Percentiles rank a stretch among this genome's conserved stretches.
Evolutionary conservation across 495 filamentous ascomycete species (phyloP).

Genomic region (Penicillium malachiteum): DNA sequence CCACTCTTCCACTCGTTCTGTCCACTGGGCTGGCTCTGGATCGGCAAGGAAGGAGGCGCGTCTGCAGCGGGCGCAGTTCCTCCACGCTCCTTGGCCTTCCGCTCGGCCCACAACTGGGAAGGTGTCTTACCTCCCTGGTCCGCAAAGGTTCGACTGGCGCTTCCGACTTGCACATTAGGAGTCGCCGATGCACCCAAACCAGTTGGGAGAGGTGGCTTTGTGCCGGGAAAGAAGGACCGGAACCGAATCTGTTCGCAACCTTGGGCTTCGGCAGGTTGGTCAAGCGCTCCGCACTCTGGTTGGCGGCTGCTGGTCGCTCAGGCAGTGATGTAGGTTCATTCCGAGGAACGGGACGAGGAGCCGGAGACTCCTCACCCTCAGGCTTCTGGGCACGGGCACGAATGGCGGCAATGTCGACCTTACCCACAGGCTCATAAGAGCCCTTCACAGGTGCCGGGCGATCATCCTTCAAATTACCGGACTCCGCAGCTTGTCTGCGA

Average conservation of each 20-base stretch:
- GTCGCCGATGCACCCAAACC: slow-evolving; percentile 54
- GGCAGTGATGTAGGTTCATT: slow-evolving; percentile 55
- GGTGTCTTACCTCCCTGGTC: slow-evolving; percentile 95
- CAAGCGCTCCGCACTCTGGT: slow-evolving; percentile 72
- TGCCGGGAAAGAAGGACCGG: slow-evolving; percentile 71
- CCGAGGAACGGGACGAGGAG: slow-evolving; percentile 31
- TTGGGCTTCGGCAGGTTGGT: slow-evolving; percentile 92
- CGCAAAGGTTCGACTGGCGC: slow-evolving; percentile 87
- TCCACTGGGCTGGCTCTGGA: slow-evolving; percentile 67
- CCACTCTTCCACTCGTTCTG: slow-evolving; percentile 82
- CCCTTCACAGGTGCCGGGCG: slow-evolving; percentile 83
- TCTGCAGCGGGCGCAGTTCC: slow-evolving; percentile 34
- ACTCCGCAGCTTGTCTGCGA: slow-evolving; percentile 70
- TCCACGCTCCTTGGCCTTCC: slow-evolving; percentile 77
- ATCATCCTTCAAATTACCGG: slow-evolving; percentile 61
- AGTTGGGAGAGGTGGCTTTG: slow-evolving; percentile 79
- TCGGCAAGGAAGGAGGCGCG: slow-evolving; percentile 48
- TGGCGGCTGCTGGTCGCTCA: slow-evolving; percentile 64
- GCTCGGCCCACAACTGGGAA: slow-evolving; percentile 95
- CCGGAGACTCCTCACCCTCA: slow-evolving; percentile 33
- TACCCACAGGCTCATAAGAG: slow-evolving; percentile 87
- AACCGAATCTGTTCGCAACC: slow-evolving; percentile 80
- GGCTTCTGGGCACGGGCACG: slow-evolving; percentile 74
- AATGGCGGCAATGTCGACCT: slow-evolving; percentile 94
- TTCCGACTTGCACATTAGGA: slow-evolving; percentile 61